Conservation (phyloP, 371 early-diverging fungal genomes). For the Mucor piriformis region DNA sequence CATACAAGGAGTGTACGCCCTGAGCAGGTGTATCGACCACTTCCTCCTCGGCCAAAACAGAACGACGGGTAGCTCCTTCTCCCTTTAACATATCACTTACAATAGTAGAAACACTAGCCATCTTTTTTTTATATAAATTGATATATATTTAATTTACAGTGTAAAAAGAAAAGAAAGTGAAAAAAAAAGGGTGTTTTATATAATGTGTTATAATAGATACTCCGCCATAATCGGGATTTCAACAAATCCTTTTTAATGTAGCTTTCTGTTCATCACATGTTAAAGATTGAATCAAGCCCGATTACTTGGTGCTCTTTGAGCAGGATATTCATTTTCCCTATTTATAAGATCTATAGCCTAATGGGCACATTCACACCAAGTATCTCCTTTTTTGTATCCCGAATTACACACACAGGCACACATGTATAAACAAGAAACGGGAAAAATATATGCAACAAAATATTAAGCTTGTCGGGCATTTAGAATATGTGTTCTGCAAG, state of each 20-base stretch:
- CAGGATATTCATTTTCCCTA: too few species aligned
- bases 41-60: slow-evolving; percentile 54
- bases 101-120: slow-evolving; percentile 6
- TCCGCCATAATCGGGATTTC: neutral
- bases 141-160: neutral
- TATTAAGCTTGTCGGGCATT: too few species aligned
- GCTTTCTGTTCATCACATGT: slow-evolving; percentile 5
- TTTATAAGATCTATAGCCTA: too few species aligned
- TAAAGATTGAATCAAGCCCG: neutral
- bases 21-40: slow-evolving; percentile 56
- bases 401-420: too few species aligned
- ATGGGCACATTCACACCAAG: too few species aligned
- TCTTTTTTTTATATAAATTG: slow-evolving; percentile 3
- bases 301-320: too few species aligned
- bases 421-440: too few species aligned
- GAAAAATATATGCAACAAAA: too few species aligned
- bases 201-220: neutral
- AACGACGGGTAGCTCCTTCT: slow-evolving; percentile 59
- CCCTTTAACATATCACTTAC: slow-evolving; percentile 21
- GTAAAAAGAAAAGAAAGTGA: slow-evolving; percentile 4
- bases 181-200: neutral
- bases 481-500: too few species aligned
- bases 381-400: too few species aligned
- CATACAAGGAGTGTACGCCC: slow-evolving; percentile 71
- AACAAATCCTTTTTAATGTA: neutral